Evolutionary conservation across 257 asterid genomes (phyloP), one percentile per base, ranked within the genome.

Genomic region (Vinca minor): DNA sequence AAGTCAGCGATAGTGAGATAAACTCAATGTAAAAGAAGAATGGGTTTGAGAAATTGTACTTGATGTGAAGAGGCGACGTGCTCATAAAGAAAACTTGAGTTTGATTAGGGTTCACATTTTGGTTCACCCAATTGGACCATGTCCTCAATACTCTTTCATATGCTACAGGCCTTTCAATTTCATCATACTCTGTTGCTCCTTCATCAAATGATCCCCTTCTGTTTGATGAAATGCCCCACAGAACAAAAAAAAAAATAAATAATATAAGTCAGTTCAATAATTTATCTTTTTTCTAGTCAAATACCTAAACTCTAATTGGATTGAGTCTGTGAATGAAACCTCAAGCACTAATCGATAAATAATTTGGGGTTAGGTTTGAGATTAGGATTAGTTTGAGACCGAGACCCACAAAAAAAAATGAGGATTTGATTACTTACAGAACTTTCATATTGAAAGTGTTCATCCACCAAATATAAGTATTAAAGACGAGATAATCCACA

Each of bases 391-490:
- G n/a, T n/a, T n/a, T n/a, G n/a, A n/a, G n/a, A n/a, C n/a, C n/a
- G n/a, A n/a, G n/a, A n/a, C n/a, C n/a, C n/a, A n/a, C n/a, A n/a
- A n/a, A n/a, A n/a, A n/a, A n/a, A n/a, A n/a, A n/a, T n/a, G n/a
- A n/a, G n/a, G n/a, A n/a, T n/a, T n/a, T n/a, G n/a, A n/a, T n/a
- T 65, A 83, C 89, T 85, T 72, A 89, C 96, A 89, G 49, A 53
- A 87, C 80, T 85, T 89, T 89, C 92, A 89, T 89, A 71, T 76
- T 67, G 29, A 61, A 62, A 65, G 95, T 89, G 79, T 89, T 89
- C 96, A 89, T 89, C 96, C 96, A 89, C 96, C 96, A 89, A 58
- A 89, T 89, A 62, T 89, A 89, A 0, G 96, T 83, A 78, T 89
- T 87, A 81, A 89, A 89, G 65, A 89, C 54, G 66, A 89, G 94